Evolutionary conservation across 2,329 filamentous ascomycete species (phyloP).

Genomic region (Ascochyta viciae-villosae): DNA sequence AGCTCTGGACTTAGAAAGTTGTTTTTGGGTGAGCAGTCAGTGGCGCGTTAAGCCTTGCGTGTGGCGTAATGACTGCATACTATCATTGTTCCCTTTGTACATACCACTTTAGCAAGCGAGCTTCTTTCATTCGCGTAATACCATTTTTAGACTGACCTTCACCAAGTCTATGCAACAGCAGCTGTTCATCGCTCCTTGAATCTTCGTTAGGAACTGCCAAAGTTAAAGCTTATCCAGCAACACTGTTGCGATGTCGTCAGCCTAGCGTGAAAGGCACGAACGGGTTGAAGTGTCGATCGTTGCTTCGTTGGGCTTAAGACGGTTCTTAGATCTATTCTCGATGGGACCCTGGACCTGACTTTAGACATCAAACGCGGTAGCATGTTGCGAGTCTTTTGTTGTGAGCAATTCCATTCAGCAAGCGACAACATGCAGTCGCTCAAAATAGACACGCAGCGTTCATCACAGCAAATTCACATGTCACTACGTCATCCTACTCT

Average conservation of each 20-base stretch:
- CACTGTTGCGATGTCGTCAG: too few relatives aligned
- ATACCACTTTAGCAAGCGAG: constrained; percentile 5
- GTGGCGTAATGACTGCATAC: background rate
- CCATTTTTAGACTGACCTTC: too few relatives aligned
- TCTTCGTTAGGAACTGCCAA: too few relatives aligned
- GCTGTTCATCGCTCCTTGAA: too few relatives aligned
- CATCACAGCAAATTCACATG: background rate
- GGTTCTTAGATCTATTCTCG: background rate
- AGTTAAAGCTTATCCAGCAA: too few relatives aligned
- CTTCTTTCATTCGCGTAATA: background rate
- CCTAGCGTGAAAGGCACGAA: too few relatives aligned
- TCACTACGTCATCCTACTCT: constrained; percentile 9
- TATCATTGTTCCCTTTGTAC: background rate
- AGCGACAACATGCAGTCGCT: background rate
- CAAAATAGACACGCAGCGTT: background rate
- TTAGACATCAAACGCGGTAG: background rate
- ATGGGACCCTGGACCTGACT: background rate
- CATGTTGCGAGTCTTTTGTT: background rate
- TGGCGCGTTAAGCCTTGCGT: background rate
- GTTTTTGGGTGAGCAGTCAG: constrained; percentile 19
- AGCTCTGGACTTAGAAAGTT: constrained; percentile 31
- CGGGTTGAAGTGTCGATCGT: too few relatives aligned
- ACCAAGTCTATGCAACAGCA: too few relatives aligned
- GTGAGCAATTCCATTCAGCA: too few relatives aligned
- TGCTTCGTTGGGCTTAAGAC: too few relatives aligned